Percentiles rank a stretch among this genome's conserved stretches.
Evolutionary conservation across 768 basidiomycete genomes (phyloP).

Genomic region (Russula emetica): DNA sequence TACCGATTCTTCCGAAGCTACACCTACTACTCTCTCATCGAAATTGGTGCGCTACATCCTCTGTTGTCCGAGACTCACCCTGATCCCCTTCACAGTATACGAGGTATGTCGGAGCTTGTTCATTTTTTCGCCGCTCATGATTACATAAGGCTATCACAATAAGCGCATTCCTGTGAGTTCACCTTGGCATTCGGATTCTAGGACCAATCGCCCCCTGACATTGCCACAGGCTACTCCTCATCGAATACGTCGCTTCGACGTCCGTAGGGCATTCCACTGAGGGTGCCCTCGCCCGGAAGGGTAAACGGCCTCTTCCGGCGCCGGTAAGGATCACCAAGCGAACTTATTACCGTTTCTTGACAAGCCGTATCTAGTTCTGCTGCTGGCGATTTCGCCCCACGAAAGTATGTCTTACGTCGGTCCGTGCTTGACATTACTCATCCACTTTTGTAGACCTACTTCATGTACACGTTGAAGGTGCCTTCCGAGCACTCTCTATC

Average conservation of each 20-base stretch:
- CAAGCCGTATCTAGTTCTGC: conserved; percentile 53
- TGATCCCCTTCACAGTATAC: conserved; percentile 46
- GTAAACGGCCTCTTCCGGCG: conserved; percentile 67
- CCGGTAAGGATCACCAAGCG: conserved; percentile 45
- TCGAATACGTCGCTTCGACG: conserved; percentile 78
- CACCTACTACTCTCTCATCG: conserved; percentile 54
- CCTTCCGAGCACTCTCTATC: conserved; percentile 1
- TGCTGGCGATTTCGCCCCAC: conserved; percentile 79
- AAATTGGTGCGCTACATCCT: conserved; percentile 40
- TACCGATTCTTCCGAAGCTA: conserved; percentile 81
- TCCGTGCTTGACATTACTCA: conserved; percentile 8
- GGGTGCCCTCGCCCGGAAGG: conserved; percentile 70
- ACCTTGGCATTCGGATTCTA: not conserved
- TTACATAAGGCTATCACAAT: conserved; percentile 62
- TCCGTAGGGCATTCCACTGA: conserved; percentile 57
- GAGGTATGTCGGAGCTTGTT: conserved; percentile 43
- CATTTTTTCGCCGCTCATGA: not conserved
- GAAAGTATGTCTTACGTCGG: conserved; percentile 43
- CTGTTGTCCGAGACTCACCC: conserved; percentile 27
- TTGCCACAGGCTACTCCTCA: conserved; percentile 59
- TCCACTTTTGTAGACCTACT: conserved; percentile 55
- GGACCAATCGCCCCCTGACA: not conserved
- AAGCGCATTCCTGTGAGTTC: conserved; percentile 77
- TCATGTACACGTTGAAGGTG: conserved; percentile 85
- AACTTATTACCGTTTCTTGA: not conserved